Base-by-base conservation (phyloP, 306 rosid genomes). In the Carpinus fangiana region DNA sequence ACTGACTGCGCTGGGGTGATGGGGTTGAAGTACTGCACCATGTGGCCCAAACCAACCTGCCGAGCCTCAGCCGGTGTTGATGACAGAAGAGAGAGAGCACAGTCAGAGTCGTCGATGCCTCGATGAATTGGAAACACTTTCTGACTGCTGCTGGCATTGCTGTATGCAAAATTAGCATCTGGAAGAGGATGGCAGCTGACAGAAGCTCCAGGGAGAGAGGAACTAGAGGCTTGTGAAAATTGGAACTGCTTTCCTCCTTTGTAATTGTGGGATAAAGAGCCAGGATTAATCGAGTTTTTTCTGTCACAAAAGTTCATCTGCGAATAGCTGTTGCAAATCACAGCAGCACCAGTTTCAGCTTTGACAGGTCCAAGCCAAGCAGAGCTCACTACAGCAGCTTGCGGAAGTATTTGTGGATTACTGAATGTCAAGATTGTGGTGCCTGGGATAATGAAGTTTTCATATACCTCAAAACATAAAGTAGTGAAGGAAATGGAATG, bases 61-160 rank as follows among this genome's bases (percentile, higher is more conserved):
- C 76, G 64, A 17, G 54, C 50, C 48, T 53, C 81, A 66, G 79
- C 72, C 79, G 85, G 85, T 60, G 87, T 80, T 60, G 73, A 61
- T 89, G 92, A 89, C 90, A 89, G 92, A 89, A 86, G 92, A 89
- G 92, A 89, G 90, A 82, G 90, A 86, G 90, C 90, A 86, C 87
- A 70, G 51, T 79, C 56, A 12, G 92, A 80, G 20, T 82, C 78
- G 20, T 82, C 80, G 17, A 45, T 12, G 73, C 70, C 73, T 48
- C 76, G 61, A 62, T 66, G 73, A 17, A 74, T 74, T 4, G 78
- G 51, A 75, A 74, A 71, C 66, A 79, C 41, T 75, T 80, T 83
- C 62, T 67, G 78, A 82, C 56, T 75, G 51, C 79, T 60, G 73
- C 77, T 76, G 20, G 20, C 66, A 52, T 73, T 75, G 78, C 36